A percentile compares a stretch with the other conserved stretches of the same genome.
phyloP scores from a whole-genome alignment of 495 filamentous ascomycete species.

The Pseudevernia furfuracea region DNA sequence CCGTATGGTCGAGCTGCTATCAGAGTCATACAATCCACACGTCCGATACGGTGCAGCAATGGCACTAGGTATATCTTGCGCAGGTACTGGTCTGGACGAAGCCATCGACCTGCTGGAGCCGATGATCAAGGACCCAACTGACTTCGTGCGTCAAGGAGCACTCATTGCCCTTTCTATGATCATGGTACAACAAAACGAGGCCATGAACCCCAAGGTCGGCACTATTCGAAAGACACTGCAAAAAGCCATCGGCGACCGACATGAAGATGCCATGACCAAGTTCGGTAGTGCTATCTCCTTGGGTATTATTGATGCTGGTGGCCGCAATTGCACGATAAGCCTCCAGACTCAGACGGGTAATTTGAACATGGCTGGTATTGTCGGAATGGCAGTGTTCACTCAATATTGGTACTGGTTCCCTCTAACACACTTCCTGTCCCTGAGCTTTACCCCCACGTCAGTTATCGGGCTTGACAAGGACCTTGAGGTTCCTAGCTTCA shows the following conservation, averaged over 20 bases:
- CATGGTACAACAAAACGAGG: constrained; percentile 93
- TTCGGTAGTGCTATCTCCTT: constrained; percentile 90
- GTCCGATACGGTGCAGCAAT: constrained; percentile 97
- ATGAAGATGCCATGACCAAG: constrained; percentile 99
- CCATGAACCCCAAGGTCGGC: constrained; percentile 84
- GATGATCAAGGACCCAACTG: constrained; percentile 98
- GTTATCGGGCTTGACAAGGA: constrained; percentile 92
- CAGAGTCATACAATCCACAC: constrained; percentile 98
- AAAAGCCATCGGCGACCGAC: constrained; percentile 88
- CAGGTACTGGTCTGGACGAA: constrained; percentile 92
- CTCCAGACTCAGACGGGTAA: constrained; percentile 97
- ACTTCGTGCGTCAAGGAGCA: constrained; percentile 98
- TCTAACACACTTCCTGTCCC: constrained; percentile 90
- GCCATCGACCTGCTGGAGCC: constrained; percentile 95
- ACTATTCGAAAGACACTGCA: constrained; percentile 75
- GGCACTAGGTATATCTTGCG: constrained; percentile 96
- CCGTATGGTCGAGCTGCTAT: constrained; percentile 97
- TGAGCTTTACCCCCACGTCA: constrained; percentile 88
- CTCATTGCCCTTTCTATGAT: constrained; percentile 94
- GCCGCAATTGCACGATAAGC: constrained; percentile 95
- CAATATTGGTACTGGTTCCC: constrained; percentile 99
- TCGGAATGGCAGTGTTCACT: constrained; percentile 95
- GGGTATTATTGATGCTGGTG: constrained; percentile 97
- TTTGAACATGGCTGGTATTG: constrained; percentile 93
- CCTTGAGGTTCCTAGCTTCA: constrained; percentile 90